A percentile compares a stretch with the other conserved stretches of the same genome.
Evolutionary conservation across 106 monocot species (phyloP).

Genomic region (Dendrobium officinale): DNA sequence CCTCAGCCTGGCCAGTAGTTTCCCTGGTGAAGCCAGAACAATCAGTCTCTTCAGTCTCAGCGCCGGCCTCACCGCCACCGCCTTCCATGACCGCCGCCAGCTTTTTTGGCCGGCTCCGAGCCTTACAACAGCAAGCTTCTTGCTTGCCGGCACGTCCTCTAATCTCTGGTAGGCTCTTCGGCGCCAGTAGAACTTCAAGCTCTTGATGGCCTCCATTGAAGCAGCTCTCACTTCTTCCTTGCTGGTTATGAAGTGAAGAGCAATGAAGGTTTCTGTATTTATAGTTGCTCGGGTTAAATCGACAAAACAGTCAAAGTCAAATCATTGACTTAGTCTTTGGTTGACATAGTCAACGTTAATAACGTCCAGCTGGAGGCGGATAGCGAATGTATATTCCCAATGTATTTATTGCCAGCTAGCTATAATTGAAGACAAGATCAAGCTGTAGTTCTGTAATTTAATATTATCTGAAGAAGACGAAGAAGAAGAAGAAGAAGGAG

Average conservation of each 20-base stretch:
- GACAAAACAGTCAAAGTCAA: too few species aligned
- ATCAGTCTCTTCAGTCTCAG: neutral
- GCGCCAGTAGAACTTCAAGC: slow-evolving; percentile 27
- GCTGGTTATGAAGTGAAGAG: neutral
- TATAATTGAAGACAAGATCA: too few species aligned
- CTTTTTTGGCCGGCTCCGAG: slow-evolving; percentile 12
- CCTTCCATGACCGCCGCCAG: neutral
- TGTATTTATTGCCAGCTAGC: too few species aligned
- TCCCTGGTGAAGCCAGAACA: neutral
- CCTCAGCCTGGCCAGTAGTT: slow-evolving; percentile 9
- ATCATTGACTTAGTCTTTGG: too few species aligned
- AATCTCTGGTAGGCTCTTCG: slow-evolving; percentile 7
- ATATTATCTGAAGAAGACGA: too few species aligned
- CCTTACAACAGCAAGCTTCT: neutral
- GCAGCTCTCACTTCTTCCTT: neutral
- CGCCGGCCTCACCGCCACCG: neutral
- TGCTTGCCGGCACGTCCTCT: neutral
- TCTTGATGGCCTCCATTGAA: slow-evolving; percentile 1
- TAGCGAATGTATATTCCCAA: too few species aligned
- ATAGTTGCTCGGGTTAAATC: too few species aligned
- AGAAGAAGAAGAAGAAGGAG: too few species aligned
- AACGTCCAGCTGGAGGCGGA: too few species aligned
- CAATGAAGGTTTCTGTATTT: too few species aligned
- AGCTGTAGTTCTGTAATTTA: too few species aligned
- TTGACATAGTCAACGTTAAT: too few species aligned